Base-by-base conservation (phyloP, 352 stramenopile species). In the Phytopythium aichiense region DNA sequence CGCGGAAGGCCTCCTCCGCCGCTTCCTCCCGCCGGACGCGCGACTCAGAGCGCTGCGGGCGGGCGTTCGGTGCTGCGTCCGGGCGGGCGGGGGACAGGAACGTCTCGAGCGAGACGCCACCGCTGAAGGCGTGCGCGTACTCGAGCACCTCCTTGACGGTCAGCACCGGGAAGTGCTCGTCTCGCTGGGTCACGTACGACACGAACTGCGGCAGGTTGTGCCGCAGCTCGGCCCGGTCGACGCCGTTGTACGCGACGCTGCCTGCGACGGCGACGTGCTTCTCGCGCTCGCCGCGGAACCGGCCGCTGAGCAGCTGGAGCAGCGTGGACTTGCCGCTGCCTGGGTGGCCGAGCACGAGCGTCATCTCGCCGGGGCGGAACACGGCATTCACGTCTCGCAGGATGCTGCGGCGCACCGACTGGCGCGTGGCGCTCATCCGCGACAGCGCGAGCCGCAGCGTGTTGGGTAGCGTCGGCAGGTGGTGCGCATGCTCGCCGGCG, bases 71-170 rank as follows among this genome's bases (percentile, higher is more conserved):
- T 7, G 46, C 22, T 53, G 11, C 16, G 49, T 20, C 20, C 42
- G 28, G 23, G 20, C 23, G 11, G 30, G 33, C 52, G n/a, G 25
- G 13, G 7, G 22, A 40, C 20, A 51, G 53, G 53, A 45, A 63
- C n/a, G n/a, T 63, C 31, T 58, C 48, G 11, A 56, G 35, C 4
- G 49, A 66, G 7, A 58, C 37, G 7, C 50, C 52, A 4, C 54
- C 58, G 35, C 31, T 57, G 53, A 62, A 72, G 18, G 35, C 30
- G 46, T 66, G 42, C 9, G 67, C 60, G 63, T 69, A 74, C 35
- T 64, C 25, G 15, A 74, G 51, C 9, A 60, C 68, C 46, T 74
- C 67, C 22, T 52, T 33, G 20, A 74, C 67, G 7, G 67, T 74
- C 18, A 74, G 55, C 31, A 49, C 65, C 18, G 67, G 59, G 35